phyloP scores from a whole-genome alignment of 2,329 filamentous ascomycete species.

The Drechmeria coniospora region DNA sequence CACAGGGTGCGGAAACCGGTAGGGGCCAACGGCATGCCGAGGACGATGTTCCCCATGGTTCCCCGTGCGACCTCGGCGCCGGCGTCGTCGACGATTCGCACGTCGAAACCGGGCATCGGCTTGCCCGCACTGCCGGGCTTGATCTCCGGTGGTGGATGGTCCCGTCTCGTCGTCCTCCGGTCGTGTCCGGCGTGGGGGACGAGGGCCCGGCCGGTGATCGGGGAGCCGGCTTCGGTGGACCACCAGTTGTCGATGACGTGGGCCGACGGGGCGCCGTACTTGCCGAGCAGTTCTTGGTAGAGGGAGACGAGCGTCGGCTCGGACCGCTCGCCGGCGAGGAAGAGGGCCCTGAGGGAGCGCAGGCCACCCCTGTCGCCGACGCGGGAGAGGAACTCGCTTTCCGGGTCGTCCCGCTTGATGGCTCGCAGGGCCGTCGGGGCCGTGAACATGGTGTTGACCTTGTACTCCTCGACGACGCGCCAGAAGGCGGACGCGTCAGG shows the following conservation, averaged over 20 bases:
- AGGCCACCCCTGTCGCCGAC: constrained; percentile 55
- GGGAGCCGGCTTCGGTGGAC: constrained; percentile 43
- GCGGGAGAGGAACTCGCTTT: constrained; percentile 48
- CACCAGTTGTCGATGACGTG: constrained; percentile 46
- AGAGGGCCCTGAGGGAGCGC: constrained; percentile 56
- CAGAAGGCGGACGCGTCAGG: constrained; percentile 80
- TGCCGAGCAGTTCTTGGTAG: constrained; percentile 58
- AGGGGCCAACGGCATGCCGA: constrained; percentile 67
- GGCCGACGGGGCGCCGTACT: constrained; percentile 47
- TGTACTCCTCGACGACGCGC: constrained; percentile 72
- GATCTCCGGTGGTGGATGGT: constrained; percentile 34
- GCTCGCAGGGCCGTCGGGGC: constrained; percentile 78
- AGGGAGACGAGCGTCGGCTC: constrained; percentile 73
- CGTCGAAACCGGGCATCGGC: constrained; percentile 81
- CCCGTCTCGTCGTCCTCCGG: constrained; percentile 25
- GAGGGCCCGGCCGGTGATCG: constrained; percentile 40
- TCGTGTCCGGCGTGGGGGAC: constrained; percentile 42
- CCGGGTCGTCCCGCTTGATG: constrained; percentile 72
- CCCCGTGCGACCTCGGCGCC: constrained; percentile 57
- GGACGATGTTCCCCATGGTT: constrained; percentile 81
- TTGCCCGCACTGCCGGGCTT: constrained; percentile 83
- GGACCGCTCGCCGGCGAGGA: constrained; percentile 77
- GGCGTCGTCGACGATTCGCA: constrained; percentile 67
- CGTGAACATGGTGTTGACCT: constrained; percentile 71
- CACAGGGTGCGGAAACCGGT: constrained; percentile 78